phyloP scores from a whole-genome alignment of 2,329 filamentous ascomycete species.

The Paracoccidioides brasiliensis region DNA sequence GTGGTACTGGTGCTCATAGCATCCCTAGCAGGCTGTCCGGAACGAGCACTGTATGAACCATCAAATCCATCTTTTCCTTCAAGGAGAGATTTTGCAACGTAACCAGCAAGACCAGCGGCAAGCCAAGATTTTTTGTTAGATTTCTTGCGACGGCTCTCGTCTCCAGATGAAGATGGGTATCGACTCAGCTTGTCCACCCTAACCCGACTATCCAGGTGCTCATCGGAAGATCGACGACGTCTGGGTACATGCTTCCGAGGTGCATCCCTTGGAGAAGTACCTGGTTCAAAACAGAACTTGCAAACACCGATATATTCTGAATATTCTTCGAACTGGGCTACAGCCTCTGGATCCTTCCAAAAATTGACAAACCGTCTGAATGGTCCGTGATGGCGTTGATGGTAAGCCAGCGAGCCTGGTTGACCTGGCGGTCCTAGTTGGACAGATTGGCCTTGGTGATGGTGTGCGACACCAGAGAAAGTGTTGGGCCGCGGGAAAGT shows the following conservation, averaged over 20 bases:
- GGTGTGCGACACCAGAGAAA: slow-evolving; percentile 16
- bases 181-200: slow-evolving; percentile 48
- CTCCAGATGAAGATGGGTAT: slow-evolving; percentile 41
- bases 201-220: slow-evolving; percentile 29
- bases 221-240: slow-evolving; percentile 33
- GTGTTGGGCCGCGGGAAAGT: slow-evolving; percentile 16
- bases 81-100: slow-evolving; percentile 43
- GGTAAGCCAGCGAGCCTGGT: slow-evolving; percentile 32
- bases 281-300: slow-evolving; percentile 51
- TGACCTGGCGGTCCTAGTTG: slow-evolving; percentile 4
- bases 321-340: slow-evolving; percentile 53
- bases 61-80: slow-evolving; percentile 39
- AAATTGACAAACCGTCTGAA: slow-evolving; percentile 45
- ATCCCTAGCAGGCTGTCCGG: slow-evolving; percentile 31
- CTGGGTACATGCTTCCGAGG: slow-evolving; percentile 45
- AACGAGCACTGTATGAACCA: slow-evolving; percentile 47
- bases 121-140: slow-evolving; percentile 38
- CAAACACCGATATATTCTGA: slow-evolving; percentile 55
- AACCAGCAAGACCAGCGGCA: slow-evolving; percentile 42
- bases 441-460: neutral
- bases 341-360: slow-evolving; percentile 52
- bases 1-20: slow-evolving; percentile 19
- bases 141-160: slow-evolving; percentile 33
- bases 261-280: slow-evolving; percentile 42
- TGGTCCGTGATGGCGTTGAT: slow-evolving; percentile 43